Evolutionary conservation across 176 grass and related monocot genomes (phyloP), one percentile per base, ranked within the genome.

Genomic region (Hsuehochloa calcarea): DNA sequence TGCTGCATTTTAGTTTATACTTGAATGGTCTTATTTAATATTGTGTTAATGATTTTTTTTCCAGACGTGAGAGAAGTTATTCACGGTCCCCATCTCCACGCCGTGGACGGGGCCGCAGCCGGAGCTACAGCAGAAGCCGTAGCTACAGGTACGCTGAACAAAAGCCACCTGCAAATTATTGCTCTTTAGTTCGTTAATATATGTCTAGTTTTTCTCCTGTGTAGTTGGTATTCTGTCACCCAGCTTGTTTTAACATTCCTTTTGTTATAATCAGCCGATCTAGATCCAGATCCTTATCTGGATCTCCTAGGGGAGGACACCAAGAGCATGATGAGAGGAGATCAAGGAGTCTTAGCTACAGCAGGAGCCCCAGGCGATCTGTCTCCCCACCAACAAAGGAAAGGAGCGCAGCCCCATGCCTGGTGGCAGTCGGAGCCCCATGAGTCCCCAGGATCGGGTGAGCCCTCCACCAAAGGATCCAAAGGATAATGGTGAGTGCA

Each of bases 261-360:
- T 1, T 22, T 64, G 5, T 78, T 68, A 0, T 11, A 66, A 23
- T 49, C 80, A 91, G 85, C 63, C 89, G 69, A 8, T 91, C 85
- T 15, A 87, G 80, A 41, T 88, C 86, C 35, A 87, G 85, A 74
- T 87, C 89, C 3, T 72, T 77, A 19, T 94, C 93, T 11, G 89
- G 82, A 41, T 99, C 96, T 68, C 96, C 93, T 0, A 88, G 79
- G 74, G 86, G 87, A 39, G 90, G 87, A 35, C 88, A 45, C 7
- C 40, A 54, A 3, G 87, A 89, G 0, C 89, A 61, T 35, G 92
- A 88, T 0, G 92, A 87, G 19, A 86, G 82, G 75, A 88, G 91
- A 87, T 94, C 93, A 29, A 94, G 91, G 81, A 96, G 93, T 45
- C 84, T 88, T 31, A 88, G 87, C 44, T 90, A 99, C 78, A 96